Evolutionary conservation across 1,284 basidiomycete genomes (phyloP).

Genomic region (Ustilago xerochloae): DNA sequence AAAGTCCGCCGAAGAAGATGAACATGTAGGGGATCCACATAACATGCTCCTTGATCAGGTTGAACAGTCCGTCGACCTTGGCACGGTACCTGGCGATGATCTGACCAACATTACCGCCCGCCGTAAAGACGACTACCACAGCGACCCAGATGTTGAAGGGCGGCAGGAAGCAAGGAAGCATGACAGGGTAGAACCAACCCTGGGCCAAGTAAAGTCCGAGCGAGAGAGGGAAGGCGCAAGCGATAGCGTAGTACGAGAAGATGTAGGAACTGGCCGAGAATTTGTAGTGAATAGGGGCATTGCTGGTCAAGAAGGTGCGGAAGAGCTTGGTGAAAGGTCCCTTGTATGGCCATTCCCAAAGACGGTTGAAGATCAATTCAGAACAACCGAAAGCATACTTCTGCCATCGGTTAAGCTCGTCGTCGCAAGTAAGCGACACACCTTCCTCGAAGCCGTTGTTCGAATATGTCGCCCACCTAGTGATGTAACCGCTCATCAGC

Average conservation of each 20-base stretch:
- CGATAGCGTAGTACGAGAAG: slow-evolving; percentile 82
- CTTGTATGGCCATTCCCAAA: slow-evolving; percentile 77
- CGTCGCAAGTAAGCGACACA: slow-evolving; percentile 79
- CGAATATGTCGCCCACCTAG: slow-evolving; percentile 85
- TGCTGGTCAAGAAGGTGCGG: slow-evolving; percentile 77
- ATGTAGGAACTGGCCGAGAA: slow-evolving; percentile 77
- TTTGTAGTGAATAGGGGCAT: slow-evolving; percentile 76
- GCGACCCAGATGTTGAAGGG: slow-evolving; percentile 80
- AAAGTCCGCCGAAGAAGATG: slow-evolving; percentile 43
- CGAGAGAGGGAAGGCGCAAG: slow-evolving; percentile 76
- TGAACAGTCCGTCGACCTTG: slow-evolving; percentile 74
- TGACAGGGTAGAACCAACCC: slow-evolving; percentile 76
- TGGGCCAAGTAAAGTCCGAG: slow-evolving; percentile 79
- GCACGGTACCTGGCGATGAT: slow-evolving; percentile 81
- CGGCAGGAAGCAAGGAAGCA: slow-evolving; percentile 73
- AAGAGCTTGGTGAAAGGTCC: slow-evolving; percentile 83
- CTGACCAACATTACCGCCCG: slow-evolving; percentile 78
- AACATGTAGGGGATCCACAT: slow-evolving; percentile 78
- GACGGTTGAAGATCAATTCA: slow-evolving; percentile 58
- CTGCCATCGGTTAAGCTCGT: slow-evolving; percentile 85
- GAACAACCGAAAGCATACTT: slow-evolving; percentile 82
- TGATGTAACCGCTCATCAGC: slow-evolving; percentile 73
- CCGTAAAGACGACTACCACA: slow-evolving; percentile 80
- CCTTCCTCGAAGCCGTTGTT: slow-evolving; percentile 85
- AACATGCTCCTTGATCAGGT: slow-evolving; percentile 75